Base-by-base conservation (phyloP, 169 alveolate species). In the Miamiensis avidus region DNA sequence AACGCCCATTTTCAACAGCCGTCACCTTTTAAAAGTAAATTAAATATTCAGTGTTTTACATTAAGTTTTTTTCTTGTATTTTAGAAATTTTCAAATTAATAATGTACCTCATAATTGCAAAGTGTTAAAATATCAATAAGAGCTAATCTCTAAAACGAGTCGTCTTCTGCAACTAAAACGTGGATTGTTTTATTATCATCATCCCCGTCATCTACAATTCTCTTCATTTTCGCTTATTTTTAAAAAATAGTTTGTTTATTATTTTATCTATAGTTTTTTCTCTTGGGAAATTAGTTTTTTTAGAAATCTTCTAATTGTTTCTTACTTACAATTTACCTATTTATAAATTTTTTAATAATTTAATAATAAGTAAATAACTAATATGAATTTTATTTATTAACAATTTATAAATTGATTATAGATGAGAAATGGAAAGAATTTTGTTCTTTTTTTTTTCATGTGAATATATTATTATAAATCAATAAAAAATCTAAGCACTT, bases 91-190 rank as follows among this genome's bases (percentile, higher is more conserved):
- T n/a, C n/a, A n/a, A n/a, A n/a, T n/a, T n/a, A n/a, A n/a, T n/a
- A n/a, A n/a, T n/a, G 84, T 81, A 33, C 69, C 20, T 89, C 85
- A 69, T 87, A 92, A 34, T 88, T 84, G 31, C 94, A 92, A 1
- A 92, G 78, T 20, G 89, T 83, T 6, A 92, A 77, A 34, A 92
- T 78, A 84, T 92, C 94, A 25, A 92, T 81, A 27, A 92, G 82
- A 28, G 94, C 91, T 25, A 92, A 81, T 73, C 91, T 81, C 77
- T 92, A 82, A 74, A 88, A 89, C 28, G 83, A 81, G 82, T 89
- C 95, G 72, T 92, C 95, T 86, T 92, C 95, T n/a, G 92, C 93
- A 20, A 92, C 87, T 28, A 90, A 69, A 29, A 90, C 87, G 31
- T 83, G 82, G 74, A 81, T 84, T 4, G 72, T 81, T 84, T 79